These are phyloP conservation scores for Hordeum pubiflorum DNA, from an alignment of 202 grass and related monocot genomes.

Conservation along the genomic window DNA sequence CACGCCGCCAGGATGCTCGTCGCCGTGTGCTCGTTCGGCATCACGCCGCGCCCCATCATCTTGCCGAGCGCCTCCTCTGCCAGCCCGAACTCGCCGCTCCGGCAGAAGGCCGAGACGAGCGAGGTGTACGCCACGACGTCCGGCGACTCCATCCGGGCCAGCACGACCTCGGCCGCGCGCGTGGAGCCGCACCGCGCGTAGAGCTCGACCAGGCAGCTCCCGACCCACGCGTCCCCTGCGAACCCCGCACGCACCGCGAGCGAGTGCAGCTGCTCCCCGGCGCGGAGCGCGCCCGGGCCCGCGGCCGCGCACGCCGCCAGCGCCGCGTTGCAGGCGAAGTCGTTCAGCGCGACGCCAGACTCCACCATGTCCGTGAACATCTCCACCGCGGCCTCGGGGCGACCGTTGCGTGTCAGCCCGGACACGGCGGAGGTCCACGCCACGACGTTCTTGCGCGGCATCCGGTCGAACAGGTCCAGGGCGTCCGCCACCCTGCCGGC, in stretches of 20 bases:
- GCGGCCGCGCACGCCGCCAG: constrained; percentile 48
- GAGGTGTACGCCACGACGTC: constrained; percentile 76
- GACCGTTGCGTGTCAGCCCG: constrained; percentile 41
- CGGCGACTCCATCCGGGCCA: constrained; percentile 38
- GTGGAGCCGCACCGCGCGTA: constrained; percentile 52
- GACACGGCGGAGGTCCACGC: constrained; percentile 75
- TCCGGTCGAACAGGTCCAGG: constrained; percentile 51
- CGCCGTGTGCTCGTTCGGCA: constrained; percentile 63
- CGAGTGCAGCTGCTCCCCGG: constrained; percentile 61
- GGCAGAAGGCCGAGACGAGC: constrained; percentile 55
- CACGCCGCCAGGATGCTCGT: constrained; percentile 39
- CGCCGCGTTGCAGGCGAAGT: constrained; percentile 67
- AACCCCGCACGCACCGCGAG: constrained; percentile 53
- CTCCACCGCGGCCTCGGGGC: neutral
- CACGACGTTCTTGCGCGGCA: constrained; percentile 63
- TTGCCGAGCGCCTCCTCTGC: constrained; percentile 27
- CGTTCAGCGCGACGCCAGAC: constrained; percentile 44
- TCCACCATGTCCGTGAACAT: constrained; percentile 46
- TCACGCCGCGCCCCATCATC: constrained; percentile 38
- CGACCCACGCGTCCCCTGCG: constrained; percentile 34
- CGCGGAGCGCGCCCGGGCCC: constrained; percentile 19
- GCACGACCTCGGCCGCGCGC: constrained; percentile 27
- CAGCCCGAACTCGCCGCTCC: constrained; percentile 24
- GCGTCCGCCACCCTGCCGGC: constrained; percentile 41
- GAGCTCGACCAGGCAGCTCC: constrained; percentile 49